Base-by-base conservation (phyloP, 371 early-diverging fungal genomes). In the Mortierella sp. region DNA sequence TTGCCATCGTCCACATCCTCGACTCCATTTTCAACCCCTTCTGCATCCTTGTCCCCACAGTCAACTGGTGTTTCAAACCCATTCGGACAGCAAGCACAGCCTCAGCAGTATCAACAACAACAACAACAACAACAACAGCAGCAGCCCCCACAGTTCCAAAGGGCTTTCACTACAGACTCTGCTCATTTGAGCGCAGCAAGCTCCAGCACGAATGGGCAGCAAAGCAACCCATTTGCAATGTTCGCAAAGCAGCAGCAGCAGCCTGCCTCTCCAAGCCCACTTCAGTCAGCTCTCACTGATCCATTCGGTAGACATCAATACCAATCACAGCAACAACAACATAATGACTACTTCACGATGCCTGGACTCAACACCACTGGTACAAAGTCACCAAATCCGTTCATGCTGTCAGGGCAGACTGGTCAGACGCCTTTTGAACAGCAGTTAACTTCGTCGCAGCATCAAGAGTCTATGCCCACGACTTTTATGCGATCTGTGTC, bases 191-290 rank as follows among this genome's bases (percentile, higher is more conserved):
- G 0, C 62, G 16, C 68, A 24, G 58, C 68, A 18, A 47, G 40
- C 28, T 45, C 43, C 20, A 45, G 20, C 30, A 30, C 20, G 6
- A 59, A 57, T 43, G 65, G 72, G 47, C 70, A 62, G 35, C 73
- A 69, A 60, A 60, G 67, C 18, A 79, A 79, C 52, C 80, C 80
- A 0, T 79, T 79, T 52, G 80, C 80, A 14, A 39, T 71, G 75
- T 79, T 79, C 64, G 80, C 80, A n/a, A 79, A 79, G 58, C 68
- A 73, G 10, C 64, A 73, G 5, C 64, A 28, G 5, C 58, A 68
- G 16, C 40, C 39, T 2, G 40, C 68, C 26, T 24, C 66, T 5
- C 35, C 40, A 32, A 45, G 45, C 26, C 60, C 52, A n/a, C 43
- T 43, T 10, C 72, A 70, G 45, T 18, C 35, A 10, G 49, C 67